Conservation (phyloP, 805 yeast species). For the Maudiozyma turicensis region DNA sequence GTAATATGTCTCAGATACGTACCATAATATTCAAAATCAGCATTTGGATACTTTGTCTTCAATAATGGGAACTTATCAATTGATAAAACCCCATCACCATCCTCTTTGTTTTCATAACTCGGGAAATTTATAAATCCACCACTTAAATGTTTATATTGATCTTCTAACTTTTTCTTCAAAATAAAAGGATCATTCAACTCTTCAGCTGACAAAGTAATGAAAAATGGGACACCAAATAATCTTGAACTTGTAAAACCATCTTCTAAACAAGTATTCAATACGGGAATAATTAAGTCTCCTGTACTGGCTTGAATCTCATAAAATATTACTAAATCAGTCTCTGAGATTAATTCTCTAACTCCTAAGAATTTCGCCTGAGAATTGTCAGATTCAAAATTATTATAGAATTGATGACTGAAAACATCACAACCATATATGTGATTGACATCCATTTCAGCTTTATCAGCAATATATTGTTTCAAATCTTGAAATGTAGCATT, state of each 20-base stretch:
- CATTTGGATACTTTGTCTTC: conserved; percentile 13
- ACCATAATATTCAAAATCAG: conserved; percentile 15
- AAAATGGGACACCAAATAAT: conserved; percentile 70
- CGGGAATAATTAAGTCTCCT: conserved; percentile 51
- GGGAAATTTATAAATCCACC: conserved; percentile 31
- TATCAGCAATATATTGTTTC: conserved; percentile 47
- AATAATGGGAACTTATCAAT: conserved; percentile 32
- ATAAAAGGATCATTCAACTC: conserved; percentile 49
- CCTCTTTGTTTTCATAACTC: neutral
- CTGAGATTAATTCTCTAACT: conserved; percentile 53
- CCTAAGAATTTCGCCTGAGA: conserved; percentile 47
- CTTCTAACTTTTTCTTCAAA: conserved; percentile 49
- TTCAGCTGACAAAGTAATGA: conserved; percentile 44
- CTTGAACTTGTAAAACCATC: conserved; percentile 34
- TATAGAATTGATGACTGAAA: conserved; percentile 59
- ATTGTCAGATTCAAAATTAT: conserved; percentile 55
- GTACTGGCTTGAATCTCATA: conserved; percentile 40
- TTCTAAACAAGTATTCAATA: conserved; percentile 38
- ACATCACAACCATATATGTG: conserved; percentile 48
- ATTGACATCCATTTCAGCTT: conserved; percentile 29
- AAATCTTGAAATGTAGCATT: conserved; percentile 56
- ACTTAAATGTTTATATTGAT: conserved; percentile 37
- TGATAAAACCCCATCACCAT: conserved; percentile 1
- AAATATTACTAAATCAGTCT: conserved; percentile 54
- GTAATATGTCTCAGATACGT: conserved; percentile 12